Evolutionary conservation across 2,329 filamentous ascomycete species (phyloP).

Genomic region (Fusarium liriodendri): DNA sequence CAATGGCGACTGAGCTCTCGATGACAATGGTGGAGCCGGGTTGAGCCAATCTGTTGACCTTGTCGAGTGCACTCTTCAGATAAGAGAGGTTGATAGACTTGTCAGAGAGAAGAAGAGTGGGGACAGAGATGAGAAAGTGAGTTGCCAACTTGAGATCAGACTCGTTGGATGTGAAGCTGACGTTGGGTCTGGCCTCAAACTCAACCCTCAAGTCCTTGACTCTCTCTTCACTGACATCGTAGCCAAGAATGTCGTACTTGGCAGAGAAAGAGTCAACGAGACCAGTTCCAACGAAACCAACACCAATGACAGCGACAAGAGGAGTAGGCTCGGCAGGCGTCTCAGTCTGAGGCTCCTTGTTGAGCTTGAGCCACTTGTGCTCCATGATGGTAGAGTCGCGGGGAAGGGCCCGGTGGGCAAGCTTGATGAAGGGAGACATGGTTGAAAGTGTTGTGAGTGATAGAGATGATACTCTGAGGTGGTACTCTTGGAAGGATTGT

Average conservation of each 20-base stretch:
- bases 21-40: slow-evolving; percentile 60
- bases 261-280: slow-evolving; percentile 57
- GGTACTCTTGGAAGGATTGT: not conserved
- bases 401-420: not conserved
- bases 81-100: slow-evolving; percentile 60
- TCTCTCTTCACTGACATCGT: slow-evolving; percentile 56
- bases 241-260: slow-evolving; percentile 56
- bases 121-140: slow-evolving; percentile 64
- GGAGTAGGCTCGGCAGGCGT: slow-evolving; percentile 32
- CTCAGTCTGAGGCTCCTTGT: not conserved
- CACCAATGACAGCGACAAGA: slow-evolving; percentile 61
- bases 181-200: slow-evolving; percentile 31
- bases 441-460: not conserved
- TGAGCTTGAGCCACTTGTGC: not conserved
- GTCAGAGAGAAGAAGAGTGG: slow-evolving; percentile 60
- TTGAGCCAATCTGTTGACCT: slow-evolving; percentile 53
- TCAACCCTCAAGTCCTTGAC: slow-evolving; percentile 48
- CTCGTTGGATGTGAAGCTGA: slow-evolving; percentile 50
- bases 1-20: slow-evolving; percentile 64
- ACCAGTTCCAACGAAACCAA: slow-evolving; percentile 63
- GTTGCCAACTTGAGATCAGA: slow-evolving; percentile 54
- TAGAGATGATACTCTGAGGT: not conserved
- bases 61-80: slow-evolving; percentile 54
- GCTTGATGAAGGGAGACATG: not conserved
- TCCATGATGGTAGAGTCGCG: not conserved